Conservation (phyloP, 176 grass and related monocot genomes). For the Tuctoria greenei region DNA sequence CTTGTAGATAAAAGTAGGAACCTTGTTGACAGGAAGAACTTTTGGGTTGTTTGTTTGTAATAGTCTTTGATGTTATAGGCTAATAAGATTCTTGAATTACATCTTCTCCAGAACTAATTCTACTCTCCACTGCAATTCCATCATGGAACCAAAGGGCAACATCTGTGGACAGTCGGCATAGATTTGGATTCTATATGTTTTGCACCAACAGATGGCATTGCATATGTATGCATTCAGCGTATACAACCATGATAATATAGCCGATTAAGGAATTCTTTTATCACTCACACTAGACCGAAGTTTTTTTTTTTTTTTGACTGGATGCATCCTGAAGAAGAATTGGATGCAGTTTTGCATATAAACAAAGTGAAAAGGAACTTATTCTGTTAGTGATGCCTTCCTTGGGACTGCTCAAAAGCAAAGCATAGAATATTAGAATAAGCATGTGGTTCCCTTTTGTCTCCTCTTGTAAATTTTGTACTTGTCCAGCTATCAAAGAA, state of each 20-base stretch:
- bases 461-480: slow-evolving; percentile 93
- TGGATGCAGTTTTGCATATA: slow-evolving; percentile 49
- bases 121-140: slow-evolving; percentile 31
- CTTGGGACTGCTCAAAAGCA: slow-evolving; percentile 75
- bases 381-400: slow-evolving; percentile 75
- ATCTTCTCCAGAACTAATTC: slow-evolving; percentile 38
- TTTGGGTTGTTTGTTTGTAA: slow-evolving; percentile 41
- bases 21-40: slow-evolving; percentile 61
- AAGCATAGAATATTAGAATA: slow-evolving; percentile 75
- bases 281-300: slow-evolving; percentile 36
- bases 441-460: slow-evolving; percentile 91
- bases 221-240: slow-evolving; percentile 17
- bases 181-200: slow-evolving; percentile 44
- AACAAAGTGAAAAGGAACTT: slow-evolving; percentile 66
- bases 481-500: slow-evolving; percentile 75
- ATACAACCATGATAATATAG: slow-evolving; percentile 33
- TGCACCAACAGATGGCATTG: slow-evolving; percentile 31
- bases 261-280: slow-evolving; percentile 37
- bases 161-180: slow-evolving; percentile 29
- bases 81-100: slow-evolving; percentile 36
- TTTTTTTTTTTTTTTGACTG: slow-evolving; percentile 71
- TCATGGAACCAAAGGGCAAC: slow-evolving; percentile 24
- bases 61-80: slow-evolving; percentile 20
- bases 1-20: slow-evolving; percentile 51
- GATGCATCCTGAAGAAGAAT: slow-evolving; percentile 84